Percentiles rank a stretch among this genome's conserved stretches.
These are phyloP conservation scores for Penicillium dipodomyicola DNA, from an alignment of 495 filamentous ascomycete genomes.

Conservation along the genomic window DNA sequence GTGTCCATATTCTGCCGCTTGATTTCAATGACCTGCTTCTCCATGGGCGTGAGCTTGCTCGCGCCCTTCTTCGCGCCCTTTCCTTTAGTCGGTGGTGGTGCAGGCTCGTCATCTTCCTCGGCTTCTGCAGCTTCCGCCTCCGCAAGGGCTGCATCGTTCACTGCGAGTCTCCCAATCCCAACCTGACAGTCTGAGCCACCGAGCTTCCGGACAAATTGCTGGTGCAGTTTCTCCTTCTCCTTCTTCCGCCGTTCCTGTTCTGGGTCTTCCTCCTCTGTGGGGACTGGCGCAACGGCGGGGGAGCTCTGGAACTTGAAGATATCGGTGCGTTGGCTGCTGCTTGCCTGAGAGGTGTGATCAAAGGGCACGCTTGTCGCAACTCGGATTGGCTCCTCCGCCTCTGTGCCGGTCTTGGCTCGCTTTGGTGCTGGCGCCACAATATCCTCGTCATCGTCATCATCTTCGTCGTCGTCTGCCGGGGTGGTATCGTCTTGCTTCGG, in stretches of 20 bases:
- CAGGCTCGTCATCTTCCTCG: conserved; percentile 56
- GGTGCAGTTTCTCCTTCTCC: conserved; percentile 69
- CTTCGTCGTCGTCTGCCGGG: conserved; percentile 20
- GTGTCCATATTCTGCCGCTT: conserved; percentile 91
- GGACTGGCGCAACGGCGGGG: conserved; percentile 17
- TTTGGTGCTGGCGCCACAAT: conserved; percentile 42
- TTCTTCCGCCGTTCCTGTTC: conserved; percentile 45
- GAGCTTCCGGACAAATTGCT: conserved; percentile 85
- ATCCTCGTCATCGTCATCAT: conserved; percentile 43
- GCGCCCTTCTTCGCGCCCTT: conserved; percentile 59
- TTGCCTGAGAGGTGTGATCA: conserved; percentile 19
- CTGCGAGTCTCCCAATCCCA: conserved; percentile 59
- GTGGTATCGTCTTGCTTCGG: conserved; percentile 19
- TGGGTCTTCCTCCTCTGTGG: conserved; percentile 38
- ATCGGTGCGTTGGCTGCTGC: conserved; percentile 38
- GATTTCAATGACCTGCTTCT: conserved; percentile 88
- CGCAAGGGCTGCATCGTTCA: conserved; percentile 53
- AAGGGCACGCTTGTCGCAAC: conserved; percentile 10
- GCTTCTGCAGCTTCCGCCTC: conserved; percentile 47
- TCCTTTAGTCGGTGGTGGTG: conserved; percentile 56
- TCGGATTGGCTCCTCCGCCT: conserved; percentile 15
- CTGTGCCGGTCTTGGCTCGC: conserved; percentile 27
- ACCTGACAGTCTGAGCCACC: conserved; percentile 78
- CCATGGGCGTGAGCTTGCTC: conserved; percentile 88
- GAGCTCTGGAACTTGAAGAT: conserved; percentile 45